phyloP scores from a whole-genome alignment of 2,329 filamentous ascomycete genomes.

The Pseudogymnoascus sp. region DNA sequence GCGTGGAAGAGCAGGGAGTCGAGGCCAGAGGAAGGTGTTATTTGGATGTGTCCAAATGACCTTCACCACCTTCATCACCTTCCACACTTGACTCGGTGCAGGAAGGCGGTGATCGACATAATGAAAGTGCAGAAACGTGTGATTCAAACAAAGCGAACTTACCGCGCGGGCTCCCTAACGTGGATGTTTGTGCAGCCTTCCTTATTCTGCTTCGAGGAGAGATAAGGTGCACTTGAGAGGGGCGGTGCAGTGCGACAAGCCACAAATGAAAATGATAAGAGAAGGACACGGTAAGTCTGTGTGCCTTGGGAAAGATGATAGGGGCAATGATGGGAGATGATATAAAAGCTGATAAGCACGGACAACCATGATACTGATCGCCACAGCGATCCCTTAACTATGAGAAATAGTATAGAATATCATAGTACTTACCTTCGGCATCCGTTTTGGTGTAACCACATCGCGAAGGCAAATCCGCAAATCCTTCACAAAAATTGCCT shows the following conservation, averaged over 20 bases:
- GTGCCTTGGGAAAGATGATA: not conserved
- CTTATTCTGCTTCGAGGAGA: not conserved
- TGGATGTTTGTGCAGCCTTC: not conserved
- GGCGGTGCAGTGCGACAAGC: not conserved
- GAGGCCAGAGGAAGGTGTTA: not conserved
- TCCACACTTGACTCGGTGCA: not conserved
- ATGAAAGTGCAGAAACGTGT: not conserved
- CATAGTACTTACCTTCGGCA: not conserved
- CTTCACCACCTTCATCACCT: not conserved
- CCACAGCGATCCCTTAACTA: not conserved
- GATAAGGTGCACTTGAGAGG: not conserved
- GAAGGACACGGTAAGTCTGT: not conserved
- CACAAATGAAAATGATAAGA: not conserved
- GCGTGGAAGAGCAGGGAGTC: not conserved
- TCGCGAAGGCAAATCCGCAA: not conserved
- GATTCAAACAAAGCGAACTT: not conserved
- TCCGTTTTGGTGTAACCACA: conserved; percentile 2
- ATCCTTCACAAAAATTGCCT: not conserved
- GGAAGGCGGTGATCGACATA: not conserved
- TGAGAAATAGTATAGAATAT: not conserved
- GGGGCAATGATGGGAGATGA: not conserved
- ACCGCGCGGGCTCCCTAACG: not conserved
- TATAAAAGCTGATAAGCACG: not conserved
- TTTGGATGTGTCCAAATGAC: conserved; percentile 3
- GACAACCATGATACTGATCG: not conserved